Conservation (phyloP, 805 yeast species). For the Clavispora santaluciae region DNA sequence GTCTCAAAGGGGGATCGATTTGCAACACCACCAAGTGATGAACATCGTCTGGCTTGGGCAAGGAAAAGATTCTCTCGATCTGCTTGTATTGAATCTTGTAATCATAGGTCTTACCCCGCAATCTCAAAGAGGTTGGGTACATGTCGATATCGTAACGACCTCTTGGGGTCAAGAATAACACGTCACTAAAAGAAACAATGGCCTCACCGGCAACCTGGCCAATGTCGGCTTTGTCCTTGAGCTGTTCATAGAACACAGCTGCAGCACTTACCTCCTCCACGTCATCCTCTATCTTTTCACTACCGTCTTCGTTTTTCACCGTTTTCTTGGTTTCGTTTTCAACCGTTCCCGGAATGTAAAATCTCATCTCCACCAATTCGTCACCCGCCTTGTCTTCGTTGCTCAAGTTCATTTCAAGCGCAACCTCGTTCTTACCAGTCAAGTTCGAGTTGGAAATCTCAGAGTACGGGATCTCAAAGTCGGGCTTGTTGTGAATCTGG, state of each 20-base stretch:
- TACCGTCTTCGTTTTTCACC: conserved; percentile 23
- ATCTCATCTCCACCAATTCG: conserved; percentile 90
- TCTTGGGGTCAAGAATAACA: conserved; percentile 92
- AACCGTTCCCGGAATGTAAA: conserved; percentile 86
- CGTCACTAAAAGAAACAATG: conserved; percentile 86
- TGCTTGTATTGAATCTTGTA: conserved; percentile 89
- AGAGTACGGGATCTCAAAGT: conserved; percentile 83
- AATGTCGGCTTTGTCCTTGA: conserved; percentile 89
- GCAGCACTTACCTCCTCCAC: conserved; percentile 64
- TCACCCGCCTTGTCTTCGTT: conserved; percentile 77
- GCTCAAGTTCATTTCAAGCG: conserved; percentile 72
- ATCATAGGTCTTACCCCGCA: conserved; percentile 96
- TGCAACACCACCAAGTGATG: conserved; percentile 86
- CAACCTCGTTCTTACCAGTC: conserved; percentile 90
- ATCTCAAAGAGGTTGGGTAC: conserved; percentile 79
- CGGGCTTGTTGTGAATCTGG: conserved; percentile 80
- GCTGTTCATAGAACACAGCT: conserved; percentile 78
- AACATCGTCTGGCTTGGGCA: conserved; percentile 91
- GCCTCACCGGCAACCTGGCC: conserved; percentile 95
- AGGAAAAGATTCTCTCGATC: conserved; percentile 82
- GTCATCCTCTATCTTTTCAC: conserved; percentile 31
- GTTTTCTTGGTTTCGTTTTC: conserved; percentile 42
- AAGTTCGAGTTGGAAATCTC: conserved; percentile 80
- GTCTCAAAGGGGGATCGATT: conserved; percentile 95
- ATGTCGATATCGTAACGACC: conserved; percentile 97